Conservation (phyloP, 352 stramenopile genomes). For the Pythium dissimile region DNA sequence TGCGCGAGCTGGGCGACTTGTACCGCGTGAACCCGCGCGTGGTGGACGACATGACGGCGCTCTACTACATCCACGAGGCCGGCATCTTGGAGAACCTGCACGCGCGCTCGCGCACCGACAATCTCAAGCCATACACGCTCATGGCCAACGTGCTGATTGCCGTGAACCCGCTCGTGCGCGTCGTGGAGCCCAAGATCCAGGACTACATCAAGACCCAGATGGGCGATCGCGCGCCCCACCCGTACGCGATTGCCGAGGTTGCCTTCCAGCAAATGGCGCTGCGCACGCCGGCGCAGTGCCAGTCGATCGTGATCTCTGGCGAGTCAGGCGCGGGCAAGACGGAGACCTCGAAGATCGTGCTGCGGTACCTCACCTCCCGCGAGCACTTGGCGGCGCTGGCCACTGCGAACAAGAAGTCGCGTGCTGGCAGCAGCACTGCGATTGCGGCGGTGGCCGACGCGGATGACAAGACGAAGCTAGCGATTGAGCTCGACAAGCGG, state of each 20-base stretch:
- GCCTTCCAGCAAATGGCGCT: constrained; percentile 88
- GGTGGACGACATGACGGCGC: constrained; percentile 83
- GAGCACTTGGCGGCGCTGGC: constrained; percentile 54
- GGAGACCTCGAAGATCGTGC: constrained; percentile 87
- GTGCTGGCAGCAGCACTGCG: constrained; percentile 2
- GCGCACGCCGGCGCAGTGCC: constrained; percentile 71
- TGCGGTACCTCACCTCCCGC: constrained; percentile 82
- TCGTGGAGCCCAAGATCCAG: constrained; percentile 78
- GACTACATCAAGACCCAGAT: constrained; percentile 89
- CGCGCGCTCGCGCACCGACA: constrained; percentile 66
- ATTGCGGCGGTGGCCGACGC: constrained; percentile 18
- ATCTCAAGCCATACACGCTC: constrained; percentile 81
- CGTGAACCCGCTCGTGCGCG: constrained; percentile 80
- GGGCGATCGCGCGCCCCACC: constrained; percentile 76
- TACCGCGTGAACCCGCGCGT: constrained; percentile 86
- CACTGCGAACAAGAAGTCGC: constrained; percentile 26
- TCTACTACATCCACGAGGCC: constrained; percentile 89
- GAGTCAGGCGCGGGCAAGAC: constrained; percentile 87
- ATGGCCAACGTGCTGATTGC: constrained; percentile 89
- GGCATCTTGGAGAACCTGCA: constrained; percentile 81
- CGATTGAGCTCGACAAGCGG: constrained; percentile 80
- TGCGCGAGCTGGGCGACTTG: constrained; percentile 80
- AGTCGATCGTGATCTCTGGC: constrained; percentile 87
- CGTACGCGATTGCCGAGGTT: constrained; percentile 84
- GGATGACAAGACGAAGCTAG: constrained; percentile 50